Percentiles rank a stretch among this genome's conserved stretches.
These are phyloP conservation scores for Trichoderma virens DNA, from an alignment of 495 filamentous ascomycete species.

Conservation along the genomic window DNA sequence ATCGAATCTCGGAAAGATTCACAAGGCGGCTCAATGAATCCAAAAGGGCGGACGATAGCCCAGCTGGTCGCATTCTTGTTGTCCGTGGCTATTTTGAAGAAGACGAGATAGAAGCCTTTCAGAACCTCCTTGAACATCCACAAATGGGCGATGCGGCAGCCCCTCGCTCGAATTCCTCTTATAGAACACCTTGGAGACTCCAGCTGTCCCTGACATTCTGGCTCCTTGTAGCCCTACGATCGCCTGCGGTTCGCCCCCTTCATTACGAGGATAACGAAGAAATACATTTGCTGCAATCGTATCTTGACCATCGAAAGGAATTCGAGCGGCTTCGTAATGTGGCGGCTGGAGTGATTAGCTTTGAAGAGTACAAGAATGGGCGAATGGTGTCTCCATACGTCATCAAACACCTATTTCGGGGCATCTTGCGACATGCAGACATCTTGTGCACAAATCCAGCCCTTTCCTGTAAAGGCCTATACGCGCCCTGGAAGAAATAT, in stretches of 20 bases:
- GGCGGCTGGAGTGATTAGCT: slow-evolving; percentile 7
- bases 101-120: neutral
- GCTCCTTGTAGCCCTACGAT: slow-evolving; percentile 11
- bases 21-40: neutral
- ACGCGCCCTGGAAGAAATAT: neutral
- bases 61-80: neutral
- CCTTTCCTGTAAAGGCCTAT: neutral
- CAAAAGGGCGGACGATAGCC: neutral
- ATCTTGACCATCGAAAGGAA: neutral
- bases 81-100: neutral
- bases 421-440: slow-evolving; percentile 4
- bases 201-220: slow-evolving; percentile 4
- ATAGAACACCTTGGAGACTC: neutral
- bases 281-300: slow-evolving; percentile 6
- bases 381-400: neutral
- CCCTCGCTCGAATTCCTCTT: neutral
- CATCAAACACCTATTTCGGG: neutral
- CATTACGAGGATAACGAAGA: slow-evolving; percentile 3
- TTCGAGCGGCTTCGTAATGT: neutral
- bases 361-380: slow-evolving; percentile 8
- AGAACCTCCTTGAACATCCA: neutral
- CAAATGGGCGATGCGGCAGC: neutral
- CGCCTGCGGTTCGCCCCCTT: neutral
- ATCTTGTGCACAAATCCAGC: slow-evolving; percentile 13
- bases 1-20: neutral